Percentiles rank a stretch among this genome's conserved stretches.
These are phyloP conservation scores for Ustilago loliicola DNA, from an alignment of 1,284 basidiomycete species.

Conservation along the genomic window DNA sequence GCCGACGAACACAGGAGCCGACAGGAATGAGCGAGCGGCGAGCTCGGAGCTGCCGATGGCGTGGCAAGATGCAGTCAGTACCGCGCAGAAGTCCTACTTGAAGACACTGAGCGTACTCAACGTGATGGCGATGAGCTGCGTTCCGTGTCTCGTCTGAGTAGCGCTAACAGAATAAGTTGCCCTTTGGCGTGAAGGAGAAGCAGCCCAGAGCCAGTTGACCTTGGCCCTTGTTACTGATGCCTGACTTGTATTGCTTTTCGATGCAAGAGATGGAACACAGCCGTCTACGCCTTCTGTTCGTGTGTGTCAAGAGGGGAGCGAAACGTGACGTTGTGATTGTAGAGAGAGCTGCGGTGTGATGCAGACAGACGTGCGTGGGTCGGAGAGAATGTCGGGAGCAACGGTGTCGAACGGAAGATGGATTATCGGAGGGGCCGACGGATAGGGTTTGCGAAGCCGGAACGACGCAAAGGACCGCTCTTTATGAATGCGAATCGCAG, in stretches of 20 bases:
- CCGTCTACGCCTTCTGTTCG: no score
- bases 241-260: no score
- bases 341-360: neutral
- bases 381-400: neutral
- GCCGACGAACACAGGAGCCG: slow-evolving; percentile 4
- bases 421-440: neutral
- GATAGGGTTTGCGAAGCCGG: neutral
- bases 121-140: neutral
- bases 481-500: neutral
- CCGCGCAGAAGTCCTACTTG: no score
- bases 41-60: neutral
- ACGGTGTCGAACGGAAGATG: neutral
- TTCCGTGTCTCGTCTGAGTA: no score
- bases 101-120: neutral
- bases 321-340: neutral
- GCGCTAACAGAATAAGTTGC: no score
- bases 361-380: neutral
- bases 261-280: no score
- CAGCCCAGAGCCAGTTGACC: no score
- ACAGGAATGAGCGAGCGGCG: neutral
- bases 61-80: neutral
- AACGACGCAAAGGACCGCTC: no score
- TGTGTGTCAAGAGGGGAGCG: no score
- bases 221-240: no score
- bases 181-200: no score